These are phyloP conservation scores for Penicillium bovifimosum DNA, from an alignment of 495 filamentous ascomycete genomes.

Conservation along the genomic window DNA sequence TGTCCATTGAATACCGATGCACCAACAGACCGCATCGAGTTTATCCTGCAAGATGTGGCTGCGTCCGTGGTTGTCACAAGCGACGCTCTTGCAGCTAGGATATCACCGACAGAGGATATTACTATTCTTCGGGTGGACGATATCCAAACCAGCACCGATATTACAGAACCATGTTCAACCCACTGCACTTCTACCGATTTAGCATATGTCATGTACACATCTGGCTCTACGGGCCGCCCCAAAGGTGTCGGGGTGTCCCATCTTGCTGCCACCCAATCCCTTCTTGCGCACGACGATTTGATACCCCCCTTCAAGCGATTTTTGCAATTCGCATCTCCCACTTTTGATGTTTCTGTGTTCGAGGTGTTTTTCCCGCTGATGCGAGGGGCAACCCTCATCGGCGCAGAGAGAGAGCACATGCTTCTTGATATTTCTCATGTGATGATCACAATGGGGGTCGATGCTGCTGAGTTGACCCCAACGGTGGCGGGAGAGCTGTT, in stretches of 20 bases:
- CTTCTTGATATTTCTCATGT: conserved; percentile 63
- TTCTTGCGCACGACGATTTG: conserved; percentile 70
- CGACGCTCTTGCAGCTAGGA: conserved; percentile 18
- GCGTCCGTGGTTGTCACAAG: conserved; percentile 51
- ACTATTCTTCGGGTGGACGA: conserved; percentile 29
- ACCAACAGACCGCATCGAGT: conserved; percentile 64
- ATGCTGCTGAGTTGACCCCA: conserved; percentile 78
- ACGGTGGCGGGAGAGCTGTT: conserved; percentile 70
- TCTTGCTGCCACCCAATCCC: conserved; percentile 64
- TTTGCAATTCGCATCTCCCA: conserved; percentile 81
- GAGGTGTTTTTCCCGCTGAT: conserved; percentile 81
- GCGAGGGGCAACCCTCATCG: conserved; percentile 64
- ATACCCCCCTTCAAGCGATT: conserved; percentile 70
- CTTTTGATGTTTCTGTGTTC: conserved; percentile 84
- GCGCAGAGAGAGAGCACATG: conserved; percentile 56
- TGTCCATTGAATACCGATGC: conserved; percentile 71
- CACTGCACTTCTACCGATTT: conserved; percentile 35
- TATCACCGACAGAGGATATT: conserved; percentile 14
- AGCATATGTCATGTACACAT: conserved; percentile 90
- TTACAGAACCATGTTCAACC: conserved; percentile 7
- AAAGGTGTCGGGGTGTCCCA: conserved; percentile 83
- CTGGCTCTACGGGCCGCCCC: conserved; percentile 80
- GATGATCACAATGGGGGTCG: conserved; percentile 59
- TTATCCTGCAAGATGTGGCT: conserved; percentile 64
- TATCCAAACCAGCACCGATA: conserved; percentile 1